Percentiles rank a stretch among this genome's conserved stretches.
Conservation (phyloP, 2,329 filamentous ascomycete species). For the Myriosclerotinia duriaeana region DNA sequence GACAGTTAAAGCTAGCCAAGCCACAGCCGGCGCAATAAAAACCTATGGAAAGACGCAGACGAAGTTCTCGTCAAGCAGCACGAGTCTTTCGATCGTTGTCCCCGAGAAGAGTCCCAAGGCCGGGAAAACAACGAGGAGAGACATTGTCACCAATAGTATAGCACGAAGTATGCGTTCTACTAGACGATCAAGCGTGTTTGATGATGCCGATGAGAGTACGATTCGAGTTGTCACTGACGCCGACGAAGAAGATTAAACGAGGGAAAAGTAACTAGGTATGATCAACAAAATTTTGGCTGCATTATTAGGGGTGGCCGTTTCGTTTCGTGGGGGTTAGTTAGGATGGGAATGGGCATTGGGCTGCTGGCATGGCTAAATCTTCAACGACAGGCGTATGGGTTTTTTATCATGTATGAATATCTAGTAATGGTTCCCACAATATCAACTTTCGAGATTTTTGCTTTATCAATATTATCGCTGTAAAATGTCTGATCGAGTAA, state of each 20-base stretch:
- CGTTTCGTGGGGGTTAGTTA: constrained; percentile 15
- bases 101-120: constrained; percentile 23
- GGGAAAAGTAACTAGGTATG: constrained; percentile 9
- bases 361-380: constrained; percentile 30
- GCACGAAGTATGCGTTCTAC: constrained; percentile 28
- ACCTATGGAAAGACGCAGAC: constrained; percentile 34
- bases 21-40: constrained; percentile 34
- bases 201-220: constrained; percentile 29
- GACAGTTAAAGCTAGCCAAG: constrained; percentile 26
- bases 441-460: constrained; percentile 13
- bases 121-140: constrained; percentile 24
- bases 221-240: constrained; percentile 31
- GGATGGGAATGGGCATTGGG: constrained; percentile 24
- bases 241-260: constrained; percentile 19
- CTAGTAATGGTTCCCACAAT: constrained; percentile 27
- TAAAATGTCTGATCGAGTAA: constrained; percentile 1
- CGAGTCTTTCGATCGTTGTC: constrained; percentile 33
- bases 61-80: constrained; percentile 32
- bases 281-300: constrained; percentile 12
- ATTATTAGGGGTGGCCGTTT: constrained; percentile 13
- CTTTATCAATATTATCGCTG: background rate
- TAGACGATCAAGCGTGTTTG: constrained; percentile 11
- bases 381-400: constrained; percentile 32
- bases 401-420: constrained; percentile 35
- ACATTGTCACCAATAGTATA: constrained; percentile 27